Percentiles rank a stretch among this genome's conserved stretches.
phyloP scores from a whole-genome alignment of 306 rosid genomes.

The Sphenostylis stenocarpa region DNA sequence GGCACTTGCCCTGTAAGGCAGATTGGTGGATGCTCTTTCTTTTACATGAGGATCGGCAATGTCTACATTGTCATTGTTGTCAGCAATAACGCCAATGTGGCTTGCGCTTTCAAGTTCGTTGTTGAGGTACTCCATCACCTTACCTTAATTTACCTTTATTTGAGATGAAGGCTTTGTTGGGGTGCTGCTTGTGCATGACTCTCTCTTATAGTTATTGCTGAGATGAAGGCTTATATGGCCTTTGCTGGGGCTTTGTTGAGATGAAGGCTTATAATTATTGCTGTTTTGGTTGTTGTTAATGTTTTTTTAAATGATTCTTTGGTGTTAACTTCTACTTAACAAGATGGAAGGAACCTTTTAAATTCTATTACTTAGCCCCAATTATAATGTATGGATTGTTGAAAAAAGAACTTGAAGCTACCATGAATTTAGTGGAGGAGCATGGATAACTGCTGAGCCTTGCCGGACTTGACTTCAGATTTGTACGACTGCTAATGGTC shows the following conservation, averaged over 20 bases:
- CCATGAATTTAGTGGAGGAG: background rate
- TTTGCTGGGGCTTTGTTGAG: too few species aligned
- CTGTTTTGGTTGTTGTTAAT: background rate
- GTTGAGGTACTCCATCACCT: constrained; percentile 63
- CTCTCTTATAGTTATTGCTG: background rate
- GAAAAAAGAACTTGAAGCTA: background rate
- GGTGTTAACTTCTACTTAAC: background rate
- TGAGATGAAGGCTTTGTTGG: background rate
- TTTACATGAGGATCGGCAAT: constrained; percentile 91
- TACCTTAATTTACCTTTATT: constrained; percentile 1
- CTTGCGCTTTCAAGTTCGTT: constrained; percentile 92
- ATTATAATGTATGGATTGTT: background rate
- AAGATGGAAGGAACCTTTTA: background rate
- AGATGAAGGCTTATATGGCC: background rate
- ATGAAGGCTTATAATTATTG: background rate
- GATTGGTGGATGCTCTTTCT: constrained; percentile 88
- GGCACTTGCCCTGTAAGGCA: constrained; percentile 94
- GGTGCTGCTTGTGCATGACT: background rate
- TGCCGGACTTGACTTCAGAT: background rate
- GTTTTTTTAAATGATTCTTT: background rate
- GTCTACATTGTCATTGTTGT: constrained; percentile 93
- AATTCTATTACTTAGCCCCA: background rate
- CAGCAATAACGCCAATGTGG: constrained; percentile 94
- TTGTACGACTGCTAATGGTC: background rate
- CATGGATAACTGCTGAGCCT: background rate